These are phyloP conservation scores for Microbotryomycetes sp. DNA, from an alignment of 1,284 basidiomycete genomes.

Conservation along the genomic window DNA sequence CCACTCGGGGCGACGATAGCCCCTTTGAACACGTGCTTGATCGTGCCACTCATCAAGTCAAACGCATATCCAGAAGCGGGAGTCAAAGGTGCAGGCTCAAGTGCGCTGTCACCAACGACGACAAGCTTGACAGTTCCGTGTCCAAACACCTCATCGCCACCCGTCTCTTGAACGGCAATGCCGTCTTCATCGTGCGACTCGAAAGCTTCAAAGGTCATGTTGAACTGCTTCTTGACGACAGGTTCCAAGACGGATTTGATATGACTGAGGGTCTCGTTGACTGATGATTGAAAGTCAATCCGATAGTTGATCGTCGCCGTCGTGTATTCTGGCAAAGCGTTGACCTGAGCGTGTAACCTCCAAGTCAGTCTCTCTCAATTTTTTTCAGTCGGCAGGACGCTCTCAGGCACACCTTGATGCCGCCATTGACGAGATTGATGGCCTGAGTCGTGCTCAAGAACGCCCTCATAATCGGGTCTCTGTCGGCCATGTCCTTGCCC, in stretches of 20 bases:
- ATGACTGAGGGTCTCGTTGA: conserved; percentile 45
- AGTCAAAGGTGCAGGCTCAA: conserved; percentile 54
- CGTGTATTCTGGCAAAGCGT: conserved; percentile 28
- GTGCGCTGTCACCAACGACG: conserved; percentile 38
- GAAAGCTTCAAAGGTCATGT: conserved; percentile 50
- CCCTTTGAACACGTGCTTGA: conserved; percentile 44
- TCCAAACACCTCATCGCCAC: neutral
- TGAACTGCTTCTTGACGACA: conserved; percentile 48
- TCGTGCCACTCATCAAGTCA: conserved; percentile 49
- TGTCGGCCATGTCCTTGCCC: conserved; percentile 44
- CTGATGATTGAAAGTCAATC: conserved; percentile 49
- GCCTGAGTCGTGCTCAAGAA: conserved; percentile 61
- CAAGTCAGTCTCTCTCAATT: neutral
- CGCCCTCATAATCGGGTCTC: conserved; percentile 43
- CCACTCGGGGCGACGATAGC: conserved; percentile 49
- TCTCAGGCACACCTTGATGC: conserved; percentile 53
- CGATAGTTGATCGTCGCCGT: conserved; percentile 52
- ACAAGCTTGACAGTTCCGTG: conserved; percentile 6
- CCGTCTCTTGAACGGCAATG: neutral
- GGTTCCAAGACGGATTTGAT: conserved; percentile 46
- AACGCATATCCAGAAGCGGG: conserved; percentile 47
- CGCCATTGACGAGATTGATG: conserved; percentile 57
- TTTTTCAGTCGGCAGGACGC: too few relatives aligned
- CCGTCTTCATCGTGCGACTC: conserved; percentile 2
- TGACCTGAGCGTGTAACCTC: conserved; percentile 6